phyloP scores from a whole-genome alignment of 1,139 yeast genomes.

The Lodderomyces parapsilosis region DNA sequence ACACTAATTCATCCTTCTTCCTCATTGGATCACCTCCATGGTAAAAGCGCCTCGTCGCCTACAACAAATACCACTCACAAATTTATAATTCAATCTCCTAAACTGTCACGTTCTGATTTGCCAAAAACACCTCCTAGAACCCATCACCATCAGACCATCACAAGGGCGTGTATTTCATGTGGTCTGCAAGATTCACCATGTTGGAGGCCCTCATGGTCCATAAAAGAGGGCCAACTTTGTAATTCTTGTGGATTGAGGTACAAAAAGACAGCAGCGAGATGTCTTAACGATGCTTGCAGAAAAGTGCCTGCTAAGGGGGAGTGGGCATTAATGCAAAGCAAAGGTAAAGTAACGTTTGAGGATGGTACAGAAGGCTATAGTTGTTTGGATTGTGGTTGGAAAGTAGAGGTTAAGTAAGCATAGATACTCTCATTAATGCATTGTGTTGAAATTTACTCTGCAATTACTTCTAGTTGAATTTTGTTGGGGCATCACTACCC shows the following conservation, averaged over 20 bases:
- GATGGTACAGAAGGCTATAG: constrained; percentile 49
- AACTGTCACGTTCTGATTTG: background rate
- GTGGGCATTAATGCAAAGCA: constrained; percentile 82
- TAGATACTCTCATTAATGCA: background rate
- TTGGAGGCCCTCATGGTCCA: constrained; percentile 98
- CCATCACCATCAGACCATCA: constrained; percentile 23
- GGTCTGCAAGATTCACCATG: constrained; percentile 93
- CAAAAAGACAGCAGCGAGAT: constrained; percentile 90
- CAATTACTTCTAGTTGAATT: too few species aligned
- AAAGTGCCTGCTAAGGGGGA: constrained; percentile 96
- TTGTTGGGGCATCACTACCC: too few species aligned
- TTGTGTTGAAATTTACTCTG: background rate
- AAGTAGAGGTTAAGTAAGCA: constrained; percentile 37
- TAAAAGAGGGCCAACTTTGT: constrained; percentile 86
- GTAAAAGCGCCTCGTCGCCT: constrained; percentile 1
- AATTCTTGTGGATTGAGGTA: constrained; percentile 94
- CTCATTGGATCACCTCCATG: constrained; percentile 36
- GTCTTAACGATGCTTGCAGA: constrained; percentile 71
- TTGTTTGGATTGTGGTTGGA: constrained; percentile 68
- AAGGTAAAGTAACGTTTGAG: constrained; percentile 49
- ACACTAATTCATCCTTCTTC: constrained; percentile 8
- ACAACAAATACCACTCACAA: background rate
- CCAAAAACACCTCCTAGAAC: background rate
- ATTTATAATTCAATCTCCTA: background rate
- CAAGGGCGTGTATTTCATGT: constrained; percentile 82